A percentile compares a stretch with the other conserved stretches of the same genome.
These are phyloP conservation scores for Vitis cinerea DNA, from an alignment of 164 flowering plant genomes.

Conservation along the genomic window DNA sequence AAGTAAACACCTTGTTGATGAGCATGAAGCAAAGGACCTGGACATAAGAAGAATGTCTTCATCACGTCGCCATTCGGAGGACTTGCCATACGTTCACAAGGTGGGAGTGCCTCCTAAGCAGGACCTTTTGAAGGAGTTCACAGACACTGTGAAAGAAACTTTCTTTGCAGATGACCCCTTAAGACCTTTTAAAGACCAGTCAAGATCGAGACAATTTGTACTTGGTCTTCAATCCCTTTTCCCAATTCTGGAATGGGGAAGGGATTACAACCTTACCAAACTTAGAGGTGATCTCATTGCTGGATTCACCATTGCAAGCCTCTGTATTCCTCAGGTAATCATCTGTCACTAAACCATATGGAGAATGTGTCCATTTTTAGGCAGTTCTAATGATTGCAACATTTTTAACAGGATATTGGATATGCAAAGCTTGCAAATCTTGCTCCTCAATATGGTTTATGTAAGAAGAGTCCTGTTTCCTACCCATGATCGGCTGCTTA, in stretches of 20 bases:
- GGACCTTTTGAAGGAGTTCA: conserved; percentile 53
- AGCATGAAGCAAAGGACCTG: conserved; percentile 32
- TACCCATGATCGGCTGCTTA: neutral
- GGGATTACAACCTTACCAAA: conserved; percentile 46
- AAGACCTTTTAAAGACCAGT: conserved; percentile 66
- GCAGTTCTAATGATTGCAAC: neutral
- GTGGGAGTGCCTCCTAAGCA: conserved; percentile 65
- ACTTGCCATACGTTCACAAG: conserved; percentile 42
- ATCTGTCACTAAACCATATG: neutral
- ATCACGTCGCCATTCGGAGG: conserved; percentile 21
- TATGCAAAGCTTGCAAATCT: conserved; percentile 73
- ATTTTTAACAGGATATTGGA: conserved; percentile 58
- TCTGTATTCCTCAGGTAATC: conserved; percentile 82
- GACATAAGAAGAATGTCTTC: conserved; percentile 39
- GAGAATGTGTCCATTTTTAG: neutral
- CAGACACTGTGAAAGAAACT: conserved; percentile 50
- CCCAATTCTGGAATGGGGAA: conserved; percentile 72
- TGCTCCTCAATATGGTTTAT: conserved; percentile 62
- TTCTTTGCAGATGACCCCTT: conserved; percentile 78
- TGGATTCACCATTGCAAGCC: conserved; percentile 86
- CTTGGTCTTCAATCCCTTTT: conserved; percentile 65
- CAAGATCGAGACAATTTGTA: conserved; percentile 47
- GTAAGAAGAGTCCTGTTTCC: conserved; percentile 36
- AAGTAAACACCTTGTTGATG: conserved; percentile 10
- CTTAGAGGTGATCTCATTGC: conserved; percentile 72